A percentile compares a stretch with the other conserved stretches of the same genome.
These are phyloP conservation scores for Malbranchea cinnamomea DNA, from an alignment of 2,329 filamentous ascomycete genomes.

Conservation along the genomic window DNA sequence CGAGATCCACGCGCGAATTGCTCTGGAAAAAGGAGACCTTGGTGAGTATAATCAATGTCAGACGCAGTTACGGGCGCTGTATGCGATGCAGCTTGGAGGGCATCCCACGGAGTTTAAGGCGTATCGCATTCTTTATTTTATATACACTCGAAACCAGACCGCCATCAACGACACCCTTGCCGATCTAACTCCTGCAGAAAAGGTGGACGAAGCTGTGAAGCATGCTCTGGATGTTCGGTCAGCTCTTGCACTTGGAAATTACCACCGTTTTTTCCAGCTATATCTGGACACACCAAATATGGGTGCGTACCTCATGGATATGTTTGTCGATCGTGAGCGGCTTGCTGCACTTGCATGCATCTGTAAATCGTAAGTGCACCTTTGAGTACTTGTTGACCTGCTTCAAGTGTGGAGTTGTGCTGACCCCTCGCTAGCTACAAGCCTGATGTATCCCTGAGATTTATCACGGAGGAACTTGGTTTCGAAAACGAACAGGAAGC, in stretches of 20 bases:
- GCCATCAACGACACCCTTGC: conserved; percentile 96
- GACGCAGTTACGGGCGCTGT: conserved; percentile 87
- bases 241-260: conserved; percentile 82
- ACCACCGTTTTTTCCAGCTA: conserved; percentile 93
- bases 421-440: conserved; percentile 61
- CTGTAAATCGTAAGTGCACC: conserved; percentile 72
- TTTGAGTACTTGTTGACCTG: background rate
- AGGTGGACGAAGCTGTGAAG: conserved; percentile 67
- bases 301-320: conserved; percentile 97
- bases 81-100: conserved; percentile 72
- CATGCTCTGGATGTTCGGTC: conserved; percentile 87
- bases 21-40: conserved; percentile 93
- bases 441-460: conserved; percentile 73
- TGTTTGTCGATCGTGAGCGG: conserved; percentile 91
- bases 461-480: conserved; percentile 87
- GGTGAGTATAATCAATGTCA: conserved; percentile 99
- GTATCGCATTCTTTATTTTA: conserved; percentile 98
- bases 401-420: conserved; percentile 13
- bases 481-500: conserved; percentile 89
- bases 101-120: conserved; percentile 94
- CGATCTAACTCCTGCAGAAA: conserved; percentile 97
- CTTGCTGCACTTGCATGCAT: conserved; percentile 81
- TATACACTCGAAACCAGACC: conserved; percentile 95
- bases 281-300: conserved; percentile 92
- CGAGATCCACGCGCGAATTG: conserved; percentile 93